Conservation (phyloP, 164 flowering plant genomes). For the Echeveria elegans region DNA sequence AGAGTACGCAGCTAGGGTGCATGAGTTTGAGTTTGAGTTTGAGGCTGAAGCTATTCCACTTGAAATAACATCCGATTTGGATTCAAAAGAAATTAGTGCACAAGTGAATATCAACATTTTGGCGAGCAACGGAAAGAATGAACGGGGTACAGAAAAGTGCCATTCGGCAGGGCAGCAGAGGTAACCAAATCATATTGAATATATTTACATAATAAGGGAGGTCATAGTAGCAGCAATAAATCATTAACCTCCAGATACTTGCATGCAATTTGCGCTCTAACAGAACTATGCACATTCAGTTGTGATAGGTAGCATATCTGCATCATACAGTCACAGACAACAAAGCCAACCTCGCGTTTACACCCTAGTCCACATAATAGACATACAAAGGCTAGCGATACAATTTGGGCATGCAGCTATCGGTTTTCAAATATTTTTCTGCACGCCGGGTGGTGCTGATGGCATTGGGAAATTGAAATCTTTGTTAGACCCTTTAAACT, state of each 20-base stretch:
- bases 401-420: background rate
- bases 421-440: constrained; percentile 32
- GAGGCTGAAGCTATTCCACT: no score
- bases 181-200: background rate
- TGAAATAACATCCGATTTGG: no score
- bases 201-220: background rate
- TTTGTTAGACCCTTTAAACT: constrained; percentile 27
- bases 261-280: background rate
- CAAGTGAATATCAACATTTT: no score
- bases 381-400: background rate
- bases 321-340: background rate
- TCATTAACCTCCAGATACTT: background rate
- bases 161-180: background rate
- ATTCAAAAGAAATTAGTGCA: no score
- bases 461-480: constrained; percentile 64
- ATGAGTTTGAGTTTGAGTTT: no score
- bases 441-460: constrained; percentile 93
- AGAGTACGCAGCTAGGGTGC: no score
- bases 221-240: background rate
- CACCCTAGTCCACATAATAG: background rate
- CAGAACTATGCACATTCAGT: background rate
- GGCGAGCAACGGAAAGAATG: no score
- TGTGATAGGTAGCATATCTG: background rate
- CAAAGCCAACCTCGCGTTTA: background rate
- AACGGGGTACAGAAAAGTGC: background rate